phyloP scores from a whole-genome alignment of 805 yeast genomes.

The Candida oleophila region DNA sequence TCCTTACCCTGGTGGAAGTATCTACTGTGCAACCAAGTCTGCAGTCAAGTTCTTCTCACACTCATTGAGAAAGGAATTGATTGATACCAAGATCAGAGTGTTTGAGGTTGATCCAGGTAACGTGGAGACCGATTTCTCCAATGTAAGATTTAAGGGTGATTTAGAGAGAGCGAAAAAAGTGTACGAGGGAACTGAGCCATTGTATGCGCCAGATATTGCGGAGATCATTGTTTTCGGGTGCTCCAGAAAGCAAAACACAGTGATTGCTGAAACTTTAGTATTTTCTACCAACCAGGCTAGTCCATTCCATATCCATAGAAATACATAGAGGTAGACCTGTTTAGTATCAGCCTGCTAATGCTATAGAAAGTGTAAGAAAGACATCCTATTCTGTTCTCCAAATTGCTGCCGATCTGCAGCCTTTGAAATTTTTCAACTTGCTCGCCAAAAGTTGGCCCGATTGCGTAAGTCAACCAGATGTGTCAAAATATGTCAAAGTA shows the following conservation, averaged over 20 bases:
- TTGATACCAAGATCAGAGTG: slow-evolving; percentile 67
- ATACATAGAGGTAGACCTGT: neutral
- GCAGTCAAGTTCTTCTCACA: slow-evolving; percentile 72
- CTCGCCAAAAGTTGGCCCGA: too few species aligned
- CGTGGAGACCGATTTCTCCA: slow-evolving; percentile 75
- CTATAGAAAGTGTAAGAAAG: too few species aligned
- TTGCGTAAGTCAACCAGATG: too few species aligned
- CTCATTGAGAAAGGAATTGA: slow-evolving; percentile 71
- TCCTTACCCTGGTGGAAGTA: slow-evolving; percentile 76
- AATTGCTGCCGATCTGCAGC: too few species aligned
- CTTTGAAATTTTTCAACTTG: too few species aligned
- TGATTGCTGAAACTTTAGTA: slow-evolving; percentile 76
- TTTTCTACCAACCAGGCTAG: slow-evolving; percentile 87
- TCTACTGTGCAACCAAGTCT: slow-evolving; percentile 75
- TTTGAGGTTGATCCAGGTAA: slow-evolving; percentile 78
- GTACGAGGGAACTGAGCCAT: slow-evolving; percentile 67
- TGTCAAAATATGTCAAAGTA: too few species aligned
- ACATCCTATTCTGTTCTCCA: too few species aligned
- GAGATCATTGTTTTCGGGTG: slow-evolving; percentile 67
- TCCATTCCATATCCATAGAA: slow-evolving; percentile 56
- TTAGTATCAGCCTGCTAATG: too few species aligned
- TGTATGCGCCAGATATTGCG: slow-evolving; percentile 71
- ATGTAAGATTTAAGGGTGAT: slow-evolving; percentile 66
- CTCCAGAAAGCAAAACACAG: slow-evolving; percentile 69
- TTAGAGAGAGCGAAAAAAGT: slow-evolving; percentile 58